Evolutionary conservation across 208 protist species (phyloP).

Genomic region (Crithidia brevicula): DNA sequence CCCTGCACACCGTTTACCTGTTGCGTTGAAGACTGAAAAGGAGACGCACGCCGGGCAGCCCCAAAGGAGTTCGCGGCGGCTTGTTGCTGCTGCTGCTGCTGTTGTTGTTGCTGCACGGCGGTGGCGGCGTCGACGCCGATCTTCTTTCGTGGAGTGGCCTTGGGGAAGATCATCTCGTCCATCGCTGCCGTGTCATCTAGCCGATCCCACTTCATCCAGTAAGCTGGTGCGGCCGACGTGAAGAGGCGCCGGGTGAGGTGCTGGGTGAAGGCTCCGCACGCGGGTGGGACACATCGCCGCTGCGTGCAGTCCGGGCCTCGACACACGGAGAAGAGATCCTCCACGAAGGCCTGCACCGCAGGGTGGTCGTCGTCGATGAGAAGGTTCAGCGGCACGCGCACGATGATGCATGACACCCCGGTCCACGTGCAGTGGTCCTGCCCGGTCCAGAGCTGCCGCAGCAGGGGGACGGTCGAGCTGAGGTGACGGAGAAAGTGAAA

Average conservation of each 20-base stretch:
- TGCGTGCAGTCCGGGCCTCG: constrained; percentile 13
- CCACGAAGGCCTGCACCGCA: constrained; percentile 30
- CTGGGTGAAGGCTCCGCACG: constrained; percentile 22
- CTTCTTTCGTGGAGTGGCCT: background rate
- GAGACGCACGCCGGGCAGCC: background rate
- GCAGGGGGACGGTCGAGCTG: constrained; percentile 35
- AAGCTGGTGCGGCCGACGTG: constrained; percentile 28
- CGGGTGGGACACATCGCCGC: constrained; percentile 21
- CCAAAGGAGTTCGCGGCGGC: background rate
- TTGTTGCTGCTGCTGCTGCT: constrained; percentile 1
- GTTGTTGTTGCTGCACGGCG: constrained; percentile 5
- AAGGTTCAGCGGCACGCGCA: constrained; percentile 40
- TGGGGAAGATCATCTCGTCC: constrained; percentile 33
- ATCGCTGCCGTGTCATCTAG: constrained; percentile 33
- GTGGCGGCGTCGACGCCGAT: background rate
- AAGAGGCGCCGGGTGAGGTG: constrained; percentile 26
- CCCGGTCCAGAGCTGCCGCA: constrained; percentile 47
- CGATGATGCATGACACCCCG: constrained; percentile 43
- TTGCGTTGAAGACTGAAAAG: no score
- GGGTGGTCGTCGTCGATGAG: constrained; percentile 48
- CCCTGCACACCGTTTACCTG: background rate
- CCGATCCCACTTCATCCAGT: constrained; percentile 35
- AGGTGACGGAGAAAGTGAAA: constrained; percentile 57
- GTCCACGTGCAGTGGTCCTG: constrained; percentile 59
- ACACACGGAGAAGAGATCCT: constrained; percentile 19